Percentiles rank a stretch among this genome's conserved stretches.
Conservation (phyloP, 768 basidiomycete species). For the Zangia roseola region DNA sequence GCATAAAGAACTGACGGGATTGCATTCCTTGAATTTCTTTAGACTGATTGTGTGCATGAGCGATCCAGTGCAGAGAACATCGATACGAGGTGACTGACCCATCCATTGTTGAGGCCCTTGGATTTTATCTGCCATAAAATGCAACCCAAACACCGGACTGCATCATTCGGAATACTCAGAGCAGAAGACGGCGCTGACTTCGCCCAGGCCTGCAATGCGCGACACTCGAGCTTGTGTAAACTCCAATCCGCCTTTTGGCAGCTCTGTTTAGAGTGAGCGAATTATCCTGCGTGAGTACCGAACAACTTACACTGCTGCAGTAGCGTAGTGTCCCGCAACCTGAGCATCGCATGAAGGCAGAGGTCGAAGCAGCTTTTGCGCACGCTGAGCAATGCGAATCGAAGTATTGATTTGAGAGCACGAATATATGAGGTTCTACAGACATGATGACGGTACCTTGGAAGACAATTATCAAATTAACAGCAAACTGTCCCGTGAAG, state of each 20-base stretch:
- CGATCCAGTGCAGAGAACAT: not conserved
- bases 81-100: conserved; percentile 45
- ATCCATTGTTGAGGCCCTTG: conserved; percentile 49
- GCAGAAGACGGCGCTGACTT: conserved; percentile 47
- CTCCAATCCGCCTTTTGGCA: conserved; percentile 78
- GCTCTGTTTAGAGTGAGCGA: conserved; percentile 33
- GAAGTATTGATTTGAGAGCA: conserved; percentile 63
- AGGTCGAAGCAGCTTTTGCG: conserved; percentile 36
- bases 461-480: not conserved
- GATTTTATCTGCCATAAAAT: conserved; percentile 66
- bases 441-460: conserved; percentile 62
- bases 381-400: conserved; percentile 71
- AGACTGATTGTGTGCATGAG: conserved; percentile 39
- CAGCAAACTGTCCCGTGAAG: not conserved
- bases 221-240: conserved; percentile 77
- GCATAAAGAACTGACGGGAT: conserved; percentile 55
- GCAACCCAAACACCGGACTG: conserved; percentile 74
- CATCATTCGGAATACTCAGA: conserved; percentile 65
- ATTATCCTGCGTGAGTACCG: not conserved
- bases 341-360: conserved; percentile 66
- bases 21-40: conserved; percentile 68
- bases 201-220: conserved; percentile 59
- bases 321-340: conserved; percentile 71
- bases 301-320: conserved; percentile 61
- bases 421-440: conserved; percentile 57